phyloP scores from a whole-genome alignment of 2,329 filamentous ascomycete species.

The Amesomyces nigricolor region DNA sequence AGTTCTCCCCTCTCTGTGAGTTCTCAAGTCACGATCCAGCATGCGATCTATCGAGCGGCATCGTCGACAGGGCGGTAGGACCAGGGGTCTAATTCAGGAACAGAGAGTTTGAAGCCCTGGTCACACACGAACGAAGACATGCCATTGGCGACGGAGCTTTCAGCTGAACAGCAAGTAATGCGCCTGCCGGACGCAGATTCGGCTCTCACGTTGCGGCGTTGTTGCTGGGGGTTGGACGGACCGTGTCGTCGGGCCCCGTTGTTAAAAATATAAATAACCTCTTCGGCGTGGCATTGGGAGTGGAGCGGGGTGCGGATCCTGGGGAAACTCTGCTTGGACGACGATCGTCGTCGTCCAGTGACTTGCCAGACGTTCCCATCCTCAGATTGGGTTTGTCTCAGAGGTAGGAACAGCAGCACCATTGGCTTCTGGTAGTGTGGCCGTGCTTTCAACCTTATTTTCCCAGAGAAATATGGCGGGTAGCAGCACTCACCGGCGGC shows the following conservation, averaged over 20 bases:
- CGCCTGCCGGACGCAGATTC: constrained; percentile 13
- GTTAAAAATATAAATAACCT: constrained; percentile 17
- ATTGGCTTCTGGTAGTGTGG: not conserved
- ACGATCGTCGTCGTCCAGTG: not conserved
- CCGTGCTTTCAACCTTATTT: constrained; percentile 14
- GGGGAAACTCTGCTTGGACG: constrained; percentile 5
- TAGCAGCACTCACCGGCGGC: not conserved
- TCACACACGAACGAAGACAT: not conserved
- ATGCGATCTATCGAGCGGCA: constrained; percentile 7
- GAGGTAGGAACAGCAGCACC: not conserved
- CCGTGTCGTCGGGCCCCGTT: constrained; percentile 13
- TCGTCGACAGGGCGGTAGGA: constrained; percentile 3
- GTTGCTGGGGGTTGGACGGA: constrained; percentile 7
- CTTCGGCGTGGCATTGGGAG: not conserved
- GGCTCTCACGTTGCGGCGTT: constrained; percentile 12
- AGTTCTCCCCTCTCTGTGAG: not conserved
- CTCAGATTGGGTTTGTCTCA: not conserved
- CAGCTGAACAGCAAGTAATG: constrained; percentile 21
- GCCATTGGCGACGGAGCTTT: constrained; percentile 14
- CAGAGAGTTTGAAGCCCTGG: not conserved
- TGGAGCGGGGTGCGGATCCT: constrained; percentile 3
- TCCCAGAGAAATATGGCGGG: not conserved
- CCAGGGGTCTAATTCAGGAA: constrained; percentile 23
- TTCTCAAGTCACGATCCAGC: not conserved
- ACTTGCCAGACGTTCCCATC: not conserved